Conservation (phyloP, 305 asterid species). For the Fraxinus platypoda region DNA sequence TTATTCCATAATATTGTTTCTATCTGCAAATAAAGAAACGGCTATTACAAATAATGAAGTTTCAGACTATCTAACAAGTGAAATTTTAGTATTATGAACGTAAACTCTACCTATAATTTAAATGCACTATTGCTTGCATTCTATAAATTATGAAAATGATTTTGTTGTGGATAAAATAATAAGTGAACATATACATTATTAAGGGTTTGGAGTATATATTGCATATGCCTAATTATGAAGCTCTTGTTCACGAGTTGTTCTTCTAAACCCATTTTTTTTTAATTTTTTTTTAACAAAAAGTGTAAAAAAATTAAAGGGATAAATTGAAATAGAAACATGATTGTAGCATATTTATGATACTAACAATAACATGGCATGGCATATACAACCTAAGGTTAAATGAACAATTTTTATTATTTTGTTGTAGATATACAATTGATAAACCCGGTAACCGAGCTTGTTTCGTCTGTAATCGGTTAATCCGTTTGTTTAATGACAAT, state of each 20-base stretch:
- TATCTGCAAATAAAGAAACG: neutral
- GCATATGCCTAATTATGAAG: neutral
- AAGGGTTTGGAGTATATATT: neutral
- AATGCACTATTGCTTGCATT: neutral
- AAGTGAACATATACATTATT: slow-evolving; percentile 53
- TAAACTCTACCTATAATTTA: neutral
- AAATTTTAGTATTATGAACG: neutral
- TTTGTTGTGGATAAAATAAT: slow-evolving; percentile 46
- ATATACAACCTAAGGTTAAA: no score
- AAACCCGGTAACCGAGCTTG: no score
- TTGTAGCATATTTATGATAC: neutral
- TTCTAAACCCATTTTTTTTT: no score
- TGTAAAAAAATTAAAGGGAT: neutral
- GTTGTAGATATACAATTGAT: neutral
- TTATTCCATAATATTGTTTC: neutral
- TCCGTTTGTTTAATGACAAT: no score
- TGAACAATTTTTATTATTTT: no score
- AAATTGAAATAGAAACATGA: neutral
- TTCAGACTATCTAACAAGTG: neutral
- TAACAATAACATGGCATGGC: neutral
- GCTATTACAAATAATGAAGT: neutral
- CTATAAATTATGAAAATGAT: neutral
- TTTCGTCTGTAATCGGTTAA: no score
- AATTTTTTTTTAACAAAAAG: no score
- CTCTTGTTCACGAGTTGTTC: no score